Percentiles rank a stretch among this genome's conserved stretches.
phyloP scores from a whole-genome alignment of 306 rosid species.

The Hylodesmum podocarpum region DNA sequence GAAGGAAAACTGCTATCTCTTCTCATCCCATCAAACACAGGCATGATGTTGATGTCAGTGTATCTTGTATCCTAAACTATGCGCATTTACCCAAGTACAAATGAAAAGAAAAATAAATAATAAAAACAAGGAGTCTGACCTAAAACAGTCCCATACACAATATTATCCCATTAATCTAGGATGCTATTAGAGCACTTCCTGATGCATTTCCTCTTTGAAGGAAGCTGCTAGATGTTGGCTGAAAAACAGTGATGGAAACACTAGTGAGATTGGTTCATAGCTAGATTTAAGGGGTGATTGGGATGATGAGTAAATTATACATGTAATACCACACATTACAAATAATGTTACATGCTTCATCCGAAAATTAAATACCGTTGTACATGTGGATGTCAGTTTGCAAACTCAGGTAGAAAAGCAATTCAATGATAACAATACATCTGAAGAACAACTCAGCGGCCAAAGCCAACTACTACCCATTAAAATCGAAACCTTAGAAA shows the following conservation, averaged over 20 bases:
- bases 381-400: not conserved
- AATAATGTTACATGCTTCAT: conserved; percentile 7
- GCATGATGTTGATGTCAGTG: conserved; percentile 16
- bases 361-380: not conserved
- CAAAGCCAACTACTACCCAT: not conserved
- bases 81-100: conserved; percentile 23
- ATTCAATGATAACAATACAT: not conserved
- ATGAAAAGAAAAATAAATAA: conserved; percentile 3
- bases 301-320: not conserved
- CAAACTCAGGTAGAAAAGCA: conserved; percentile 25
- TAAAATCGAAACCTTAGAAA: conserved; percentile 2
- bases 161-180: conserved; percentile 27
- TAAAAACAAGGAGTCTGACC: conserved; percentile 9
- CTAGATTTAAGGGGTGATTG: not conserved
- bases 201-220: conserved; percentile 62
- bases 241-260: conserved; percentile 29
- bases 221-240: conserved; percentile 63
- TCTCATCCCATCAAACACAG: conserved; percentile 33
- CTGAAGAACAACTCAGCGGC: not conserved
- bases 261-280: conserved; percentile 9
- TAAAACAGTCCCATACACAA: conserved; percentile 24
- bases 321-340: not conserved
- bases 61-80: conserved; percentile 12
- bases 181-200: conserved; percentile 49
- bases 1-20: conserved; percentile 60